Evolutionary conservation across 495 filamentous ascomycete genomes (phyloP), one percentile per base, ranked within the genome.

Genomic region (Aspergillus funiculosus): DNA sequence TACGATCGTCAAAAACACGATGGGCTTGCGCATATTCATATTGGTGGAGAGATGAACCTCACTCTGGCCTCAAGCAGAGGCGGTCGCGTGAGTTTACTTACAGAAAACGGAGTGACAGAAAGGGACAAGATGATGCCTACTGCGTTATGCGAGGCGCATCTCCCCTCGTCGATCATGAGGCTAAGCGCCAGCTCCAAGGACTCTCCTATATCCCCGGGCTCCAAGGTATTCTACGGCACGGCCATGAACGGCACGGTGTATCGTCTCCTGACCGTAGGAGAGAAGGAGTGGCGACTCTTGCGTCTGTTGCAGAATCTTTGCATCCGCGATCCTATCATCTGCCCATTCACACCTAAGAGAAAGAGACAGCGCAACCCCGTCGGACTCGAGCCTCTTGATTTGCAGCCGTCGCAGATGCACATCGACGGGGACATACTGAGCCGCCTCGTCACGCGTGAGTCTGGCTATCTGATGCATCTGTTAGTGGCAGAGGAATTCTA

Each of bases 371-470:
- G 48, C 14, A 62, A 60, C 8, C 52, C 56, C 2, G 46, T 48
- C 7, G 63, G 63, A 24, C 44, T 61, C 26, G 67, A 68, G 29
- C 57, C 62, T 7, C 53, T 58, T n/a, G 43, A 51, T 7, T 53
- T 55, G 24, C 65, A 59, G 28, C 57, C 61, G n/a, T 48, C 57
- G 17, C 67, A 69, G 30, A 79, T 76, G 73, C 82, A 86, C 19
- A 64, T 89, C 6, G 76, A 89, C 50, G 84, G 85, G 0, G 82
- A 86, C 50, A 71, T 86, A 13, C 59, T 89, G 29, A 60, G 58
- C 39, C 68, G 74, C 15, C 55, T 87, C 3, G 62, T 80, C n/a
- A 57, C 59, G 43, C 61, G 61, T 34, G 67, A 64, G 0, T 50
- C 79, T 3, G 67, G 73, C 32, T 52, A 64, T 36, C 52, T 86